Evolutionary conservation across 2,329 filamentous ascomycete species (phyloP), one percentile per base, ranked within the genome.

Genomic region (Calonectria pauciramosa): DNA sequence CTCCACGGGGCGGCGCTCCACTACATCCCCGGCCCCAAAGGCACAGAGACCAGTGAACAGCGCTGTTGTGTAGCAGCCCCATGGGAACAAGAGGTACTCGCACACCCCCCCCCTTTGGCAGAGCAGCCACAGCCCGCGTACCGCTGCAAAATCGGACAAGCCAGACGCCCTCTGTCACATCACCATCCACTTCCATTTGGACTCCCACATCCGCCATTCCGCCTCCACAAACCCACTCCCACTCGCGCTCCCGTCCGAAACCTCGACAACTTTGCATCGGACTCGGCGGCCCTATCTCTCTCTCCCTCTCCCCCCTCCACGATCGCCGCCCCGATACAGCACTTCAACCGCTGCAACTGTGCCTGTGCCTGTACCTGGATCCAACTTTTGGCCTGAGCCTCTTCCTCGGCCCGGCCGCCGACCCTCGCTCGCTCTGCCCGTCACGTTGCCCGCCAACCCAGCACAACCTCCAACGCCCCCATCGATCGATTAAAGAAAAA

Each of bases 201-300:
- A 65, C 67, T 60, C 69, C 71, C 71, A 64, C 71, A 67, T 73
- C 71, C 71, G 60, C 70, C 70, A 71, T 71, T 72, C 64, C 65
- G 51, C 71, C 71, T 73, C 71, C 71, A 66, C 71, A 70, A 70
- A 70, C 54, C 71, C 71, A 70, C 71, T 66, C 60, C 56, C 60
- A 41, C 47, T 54, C 47, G 49, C 71, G 49, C 56, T 64, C 59
- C 65, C 32, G 51, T 70, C 67, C 60, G 36, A 66, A 70, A 73
- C 52, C 52, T 65, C 44, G 44, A 66, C 60, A 65, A 56, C 65
- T 47, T 66, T 52, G 49, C 63, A 69, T 66, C 44, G 59, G 71
- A 70, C 59, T 59, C 66, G 60, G 66, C 49, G 32, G 49, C 49
- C 34, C 66, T 38, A 36, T 44, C 59, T 47, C 20, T 36, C 54